Evolutionary conservation across 768 basidiomycete genomes (phyloP).

Genomic region (Suillus brevipes): DNA sequence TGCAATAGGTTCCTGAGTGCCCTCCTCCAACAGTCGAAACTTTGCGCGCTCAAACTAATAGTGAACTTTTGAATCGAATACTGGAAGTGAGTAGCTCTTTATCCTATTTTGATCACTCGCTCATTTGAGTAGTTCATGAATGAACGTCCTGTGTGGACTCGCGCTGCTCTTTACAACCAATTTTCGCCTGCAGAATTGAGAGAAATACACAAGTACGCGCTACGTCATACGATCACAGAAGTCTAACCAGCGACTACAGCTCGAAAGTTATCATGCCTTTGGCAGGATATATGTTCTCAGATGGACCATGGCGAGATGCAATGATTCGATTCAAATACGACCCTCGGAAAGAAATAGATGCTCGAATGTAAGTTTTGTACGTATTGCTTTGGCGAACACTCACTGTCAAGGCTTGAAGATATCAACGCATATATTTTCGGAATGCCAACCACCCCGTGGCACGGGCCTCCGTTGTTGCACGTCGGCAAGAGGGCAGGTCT

Average conservation of each 20-base stretch:
- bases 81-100: conserved; percentile 43
- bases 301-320: conserved; percentile 93
- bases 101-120: conserved; percentile 18
- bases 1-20: conserved; percentile 58
- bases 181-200: conserved; percentile 66
- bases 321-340: conserved; percentile 88
- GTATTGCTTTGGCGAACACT: neutral
- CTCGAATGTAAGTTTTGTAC: conserved; percentile 65
- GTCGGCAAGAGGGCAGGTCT: conserved; percentile 51
- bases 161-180: conserved; percentile 83
- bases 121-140: conserved; percentile 57
- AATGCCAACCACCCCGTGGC: conserved; percentile 81
- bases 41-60: conserved; percentile 53
- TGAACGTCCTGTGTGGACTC: conserved; percentile 85
- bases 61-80: conserved; percentile 53
- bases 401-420: conserved; percentile 49
- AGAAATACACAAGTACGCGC: conserved; percentile 71
- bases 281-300: conserved; percentile 85
- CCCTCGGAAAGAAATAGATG: conserved; percentile 70
- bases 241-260: conserved; percentile 38
- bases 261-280: conserved; percentile 80
- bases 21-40: conserved; percentile 65
- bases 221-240: neutral
- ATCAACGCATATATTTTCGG: conserved; percentile 89
- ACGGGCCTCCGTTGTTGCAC: conserved; percentile 71